Percentiles rank a stretch among this genome's conserved stretches.
These are phyloP conservation scores for Xanthoceras sorbifolium DNA, from an alignment of 345 rosid species.

Conservation along the genomic window DNA sequence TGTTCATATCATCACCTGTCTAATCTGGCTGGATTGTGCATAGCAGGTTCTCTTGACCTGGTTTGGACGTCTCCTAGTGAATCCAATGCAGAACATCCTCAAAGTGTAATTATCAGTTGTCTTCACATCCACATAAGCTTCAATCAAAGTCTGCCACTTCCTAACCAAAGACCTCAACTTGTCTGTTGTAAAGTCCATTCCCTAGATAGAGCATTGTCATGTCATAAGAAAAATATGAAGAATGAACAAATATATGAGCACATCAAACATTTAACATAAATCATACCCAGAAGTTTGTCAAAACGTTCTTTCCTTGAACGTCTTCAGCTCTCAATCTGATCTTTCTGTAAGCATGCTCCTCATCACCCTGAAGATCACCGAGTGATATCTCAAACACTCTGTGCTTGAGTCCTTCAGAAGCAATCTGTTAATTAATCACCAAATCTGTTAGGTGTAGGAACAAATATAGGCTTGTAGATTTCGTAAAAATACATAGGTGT, in stretches of 20 bases:
- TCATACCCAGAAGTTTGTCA: slow-evolving; percentile 94
- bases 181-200: slow-evolving; percentile 94
- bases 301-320: slow-evolving; percentile 85
- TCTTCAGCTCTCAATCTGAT: slow-evolving; percentile 94
- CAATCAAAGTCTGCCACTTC: slow-evolving; percentile 94
- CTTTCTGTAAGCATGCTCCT: slow-evolving; percentile 86
- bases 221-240: not conserved
- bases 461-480: not conserved
- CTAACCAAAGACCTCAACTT: slow-evolving; percentile 93
- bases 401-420: slow-evolving; percentile 95
- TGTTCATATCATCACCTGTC: slow-evolving; percentile 49
- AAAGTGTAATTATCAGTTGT: slow-evolving; percentile 84
- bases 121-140: slow-evolving; percentile 95
- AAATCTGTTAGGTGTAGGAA: not conserved
- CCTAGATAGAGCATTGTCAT: slow-evolving; percentile 38
- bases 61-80: slow-evolving; percentile 91
- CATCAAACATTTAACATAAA: not conserved
- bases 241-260: not conserved
- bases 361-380: slow-evolving; percentile 86
- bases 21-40: slow-evolving; percentile 93
- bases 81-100: slow-evolving; percentile 92
- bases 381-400: slow-evolving; percentile 87
- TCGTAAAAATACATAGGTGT: not conserved
- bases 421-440: slow-evolving; percentile 53
- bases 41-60: slow-evolving; percentile 94